A percentile compares a stretch with the other conserved stretches of the same genome.
Evolutionary conservation across 208 protist genomes (phyloP).

Genomic region (Tetramitus jugosus): DNA sequence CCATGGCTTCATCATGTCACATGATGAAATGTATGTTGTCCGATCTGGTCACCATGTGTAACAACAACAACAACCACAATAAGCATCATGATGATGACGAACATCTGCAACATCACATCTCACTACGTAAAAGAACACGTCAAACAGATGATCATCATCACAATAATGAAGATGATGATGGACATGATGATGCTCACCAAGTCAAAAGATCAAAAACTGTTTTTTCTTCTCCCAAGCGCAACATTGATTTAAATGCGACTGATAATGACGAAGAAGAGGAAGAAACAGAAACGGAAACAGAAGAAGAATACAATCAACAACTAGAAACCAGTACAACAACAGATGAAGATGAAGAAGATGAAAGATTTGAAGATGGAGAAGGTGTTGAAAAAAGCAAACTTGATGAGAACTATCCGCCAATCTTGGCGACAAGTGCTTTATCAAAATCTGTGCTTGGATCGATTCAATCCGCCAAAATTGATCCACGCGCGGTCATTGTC

Average conservation of each 20-base stretch:
- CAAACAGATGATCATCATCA: not conserved
- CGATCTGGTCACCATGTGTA: not conserved
- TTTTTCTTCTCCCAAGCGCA: too few relatives aligned
- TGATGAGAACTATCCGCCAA: not conserved
- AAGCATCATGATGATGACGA: not conserved
- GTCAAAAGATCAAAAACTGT: too few relatives aligned
- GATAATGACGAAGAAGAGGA: not conserved
- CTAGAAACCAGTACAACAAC: too few relatives aligned
- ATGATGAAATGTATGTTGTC: too few relatives aligned
- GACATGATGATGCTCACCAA: too few relatives aligned
- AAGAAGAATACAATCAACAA: too few relatives aligned
- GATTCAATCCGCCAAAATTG: too few relatives aligned
- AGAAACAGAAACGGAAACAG: not conserved
- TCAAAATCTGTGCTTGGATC: too few relatives aligned
- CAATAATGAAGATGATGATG: not conserved
- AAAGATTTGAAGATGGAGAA: not conserved
- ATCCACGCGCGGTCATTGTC: too few relatives aligned
- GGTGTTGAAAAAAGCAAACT: not conserved
- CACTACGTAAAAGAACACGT: not conserved
- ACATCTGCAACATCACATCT: not conserved
- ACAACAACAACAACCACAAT: not conserved
- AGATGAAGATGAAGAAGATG: conserved; percentile 1
- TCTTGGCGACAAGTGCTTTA: too few relatives aligned
- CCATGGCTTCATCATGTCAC: too few relatives aligned
- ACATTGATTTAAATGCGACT: too few relatives aligned